A percentile compares a stretch with the other conserved stretches of the same genome.
Conservation (phyloP, 306 rosid genomes). For the Glycine soja region DNA sequence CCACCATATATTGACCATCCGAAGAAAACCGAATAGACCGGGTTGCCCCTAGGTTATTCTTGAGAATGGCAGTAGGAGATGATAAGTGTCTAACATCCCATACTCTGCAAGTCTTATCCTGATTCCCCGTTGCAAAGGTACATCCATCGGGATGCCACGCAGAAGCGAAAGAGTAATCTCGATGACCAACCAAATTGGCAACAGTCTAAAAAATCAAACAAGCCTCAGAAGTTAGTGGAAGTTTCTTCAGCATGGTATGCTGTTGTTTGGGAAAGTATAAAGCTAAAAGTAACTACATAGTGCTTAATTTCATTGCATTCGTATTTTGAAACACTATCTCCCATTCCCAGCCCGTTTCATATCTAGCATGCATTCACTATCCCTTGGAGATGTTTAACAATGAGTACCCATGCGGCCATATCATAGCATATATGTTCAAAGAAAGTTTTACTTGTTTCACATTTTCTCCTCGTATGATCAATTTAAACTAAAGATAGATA, state of each 20-base stretch:
- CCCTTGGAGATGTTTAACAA: no score
- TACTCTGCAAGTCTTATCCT: conserved; percentile 88
- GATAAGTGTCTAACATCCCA: conserved; percentile 73
- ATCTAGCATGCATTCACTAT: no score
- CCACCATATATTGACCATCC: conserved; percentile 78
- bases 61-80: conserved; percentile 67
- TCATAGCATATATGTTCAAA: no score
- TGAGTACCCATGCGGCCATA: no score
- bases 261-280: not conserved
- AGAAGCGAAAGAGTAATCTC: conserved; percentile 84
- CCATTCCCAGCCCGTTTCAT: no score
- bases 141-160: conserved; percentile 92
- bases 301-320: not conserved
- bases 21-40: conserved; percentile 83
- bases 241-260: conserved; percentile 13
- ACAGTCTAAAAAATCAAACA: conserved; percentile 59
- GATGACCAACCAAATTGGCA: conserved; percentile 71
- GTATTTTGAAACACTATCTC: not conserved
- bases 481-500: no score
- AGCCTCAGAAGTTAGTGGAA: conserved; percentile 39
- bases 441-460: no score
- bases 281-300: conserved; percentile 2
- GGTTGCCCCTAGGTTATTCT: conserved; percentile 77
- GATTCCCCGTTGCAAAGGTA: conserved; percentile 80
- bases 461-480: no score